These are phyloP conservation scores for Trametes versicolor DNA, from an alignment of 1,284 basidiomycete species.

Conservation along the genomic window DNA sequence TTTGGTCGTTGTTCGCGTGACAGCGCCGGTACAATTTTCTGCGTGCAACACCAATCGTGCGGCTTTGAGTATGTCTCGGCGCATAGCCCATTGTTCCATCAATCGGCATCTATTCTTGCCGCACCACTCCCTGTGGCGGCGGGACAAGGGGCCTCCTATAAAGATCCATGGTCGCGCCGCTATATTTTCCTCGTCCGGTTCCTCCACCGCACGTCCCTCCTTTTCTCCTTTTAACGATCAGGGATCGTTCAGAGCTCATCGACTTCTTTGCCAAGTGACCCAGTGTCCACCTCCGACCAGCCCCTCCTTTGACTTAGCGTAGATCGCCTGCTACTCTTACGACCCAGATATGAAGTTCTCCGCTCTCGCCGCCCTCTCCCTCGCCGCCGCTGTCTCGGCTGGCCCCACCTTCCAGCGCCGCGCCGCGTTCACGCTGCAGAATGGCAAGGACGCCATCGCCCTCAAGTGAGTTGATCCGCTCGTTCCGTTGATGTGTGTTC, in stretches of 20 bases:
- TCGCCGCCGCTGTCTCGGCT: slow-evolving; percentile 52
- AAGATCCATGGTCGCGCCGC: slow-evolving; percentile 14
- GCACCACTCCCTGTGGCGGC: slow-evolving; percentile 21
- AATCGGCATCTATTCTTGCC: slow-evolving; percentile 20
- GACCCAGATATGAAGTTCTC: slow-evolving; percentile 43
- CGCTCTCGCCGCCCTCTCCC: slow-evolving; percentile 30
- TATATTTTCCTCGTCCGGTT: slow-evolving; percentile 27
- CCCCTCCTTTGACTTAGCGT: slow-evolving; percentile 27
- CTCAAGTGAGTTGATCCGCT: slow-evolving; percentile 53
- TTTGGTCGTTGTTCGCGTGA: slow-evolving; percentile 13
- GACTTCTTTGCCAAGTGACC: slow-evolving; percentile 36
- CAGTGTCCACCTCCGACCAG: slow-evolving; percentile 33
- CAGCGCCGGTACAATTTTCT: slow-evolving; percentile 11
- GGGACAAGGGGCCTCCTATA: slow-evolving; percentile 20
- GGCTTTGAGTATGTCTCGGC: slow-evolving; percentile 21
- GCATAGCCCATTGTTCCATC: slow-evolving; percentile 25
- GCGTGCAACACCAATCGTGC: slow-evolving; percentile 15
- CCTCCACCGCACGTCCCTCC: slow-evolving; percentile 20
- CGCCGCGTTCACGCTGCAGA: slow-evolving; percentile 52
- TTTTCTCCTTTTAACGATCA: slow-evolving; percentile 35
- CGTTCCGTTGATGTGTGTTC: slow-evolving; percentile 3
- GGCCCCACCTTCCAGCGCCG: slow-evolving; percentile 49
- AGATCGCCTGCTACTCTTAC: slow-evolving; percentile 31
- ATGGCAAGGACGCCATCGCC: slow-evolving; percentile 63
- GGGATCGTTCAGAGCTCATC: slow-evolving; percentile 36